These are phyloP conservation scores for Aspergillus sp. DNA, from an alignment of 2,329 filamentous ascomycete genomes.

Conservation along the genomic window DNA sequence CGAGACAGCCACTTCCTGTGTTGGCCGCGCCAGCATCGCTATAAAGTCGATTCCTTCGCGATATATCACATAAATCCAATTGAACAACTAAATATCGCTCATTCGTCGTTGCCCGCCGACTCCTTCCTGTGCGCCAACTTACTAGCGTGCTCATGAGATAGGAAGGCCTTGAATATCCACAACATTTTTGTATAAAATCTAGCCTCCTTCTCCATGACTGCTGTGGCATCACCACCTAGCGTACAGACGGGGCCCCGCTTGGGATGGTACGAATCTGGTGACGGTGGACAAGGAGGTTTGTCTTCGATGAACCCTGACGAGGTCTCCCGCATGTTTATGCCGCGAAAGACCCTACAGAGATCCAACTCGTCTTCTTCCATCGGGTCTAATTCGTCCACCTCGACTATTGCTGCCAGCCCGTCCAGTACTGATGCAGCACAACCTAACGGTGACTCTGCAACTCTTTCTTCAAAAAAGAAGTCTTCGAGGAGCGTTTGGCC, in stretches of 20 bases:
- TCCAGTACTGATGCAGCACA: slow-evolving; percentile 41
- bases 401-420: slow-evolving; percentile 34
- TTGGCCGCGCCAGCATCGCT: slow-evolving; percentile 14
- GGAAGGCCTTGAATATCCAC: slow-evolving; percentile 5
- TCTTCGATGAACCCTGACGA: slow-evolving; percentile 80
- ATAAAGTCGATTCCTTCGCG: background rate
- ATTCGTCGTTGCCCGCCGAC: background rate
- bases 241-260: slow-evolving; percentile 61
- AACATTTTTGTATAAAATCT: slow-evolving; percentile 10
- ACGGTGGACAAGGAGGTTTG: slow-evolving; percentile 59
- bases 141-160: slow-evolving; percentile 19
- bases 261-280: slow-evolving; percentile 60
- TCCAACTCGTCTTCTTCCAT: slow-evolving; percentile 90
- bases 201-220: slow-evolving; percentile 57
- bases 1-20: background rate
- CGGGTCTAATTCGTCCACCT: slow-evolving; percentile 59
- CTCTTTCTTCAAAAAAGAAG: slow-evolving; percentile 48
- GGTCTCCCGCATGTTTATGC: slow-evolving; percentile 82
- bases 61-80: slow-evolving; percentile 9
- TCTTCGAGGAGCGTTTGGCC: slow-evolving; percentile 60
- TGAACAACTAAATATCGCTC: slow-evolving; percentile 1
- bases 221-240: slow-evolving; percentile 64
- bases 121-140: background rate
- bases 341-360: slow-evolving; percentile 81
- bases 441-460: slow-evolving; percentile 37